Evolutionary conservation across 1,284 basidiomycete species (phyloP).

Genomic region (Moniliophthora roreri): DNA sequence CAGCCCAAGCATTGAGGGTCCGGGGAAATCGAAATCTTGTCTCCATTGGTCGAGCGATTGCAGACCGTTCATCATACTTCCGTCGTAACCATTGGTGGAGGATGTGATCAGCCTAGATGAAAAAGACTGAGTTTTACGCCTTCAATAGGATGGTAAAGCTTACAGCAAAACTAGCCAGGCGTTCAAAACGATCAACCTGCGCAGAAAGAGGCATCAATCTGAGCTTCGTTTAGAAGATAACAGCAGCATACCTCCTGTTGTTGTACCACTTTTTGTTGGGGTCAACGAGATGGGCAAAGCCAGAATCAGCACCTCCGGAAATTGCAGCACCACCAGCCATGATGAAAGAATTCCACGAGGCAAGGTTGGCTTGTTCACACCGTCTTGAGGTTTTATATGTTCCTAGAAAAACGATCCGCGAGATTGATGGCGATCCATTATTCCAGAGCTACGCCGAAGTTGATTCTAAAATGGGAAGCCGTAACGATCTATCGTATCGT

Average conservation of each 20-base stretch:
- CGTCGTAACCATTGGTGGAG: constrained; percentile 76
- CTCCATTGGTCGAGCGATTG: constrained; percentile 66
- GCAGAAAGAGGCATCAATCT: constrained; percentile 10
- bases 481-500: no score
- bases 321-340: constrained; percentile 54
- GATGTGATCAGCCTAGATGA: constrained; percentile 55
- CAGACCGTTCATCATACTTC: constrained; percentile 76
- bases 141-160: no score
- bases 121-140: no score
- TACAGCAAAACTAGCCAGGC: constrained; percentile 63
- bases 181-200: constrained; percentile 61
- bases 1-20: constrained; percentile 59
- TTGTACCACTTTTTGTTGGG: constrained; percentile 71
- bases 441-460: no score
- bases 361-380: constrained; percentile 25
- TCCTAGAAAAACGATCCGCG: no score
- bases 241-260: constrained; percentile 52
- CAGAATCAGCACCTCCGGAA: constrained; percentile 32
- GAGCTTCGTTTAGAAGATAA: not conserved
- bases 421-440: no score
- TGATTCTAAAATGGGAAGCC: no score
- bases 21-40: constrained; percentile 54
- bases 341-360: constrained; percentile 23
- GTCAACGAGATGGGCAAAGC: constrained; percentile 58
- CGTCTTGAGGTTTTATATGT: no score